Evolutionary conservation across 345 rosid genomes (phyloP), one percentile per base, ranked within the genome.

Genomic region (Gossypium australe): DNA sequence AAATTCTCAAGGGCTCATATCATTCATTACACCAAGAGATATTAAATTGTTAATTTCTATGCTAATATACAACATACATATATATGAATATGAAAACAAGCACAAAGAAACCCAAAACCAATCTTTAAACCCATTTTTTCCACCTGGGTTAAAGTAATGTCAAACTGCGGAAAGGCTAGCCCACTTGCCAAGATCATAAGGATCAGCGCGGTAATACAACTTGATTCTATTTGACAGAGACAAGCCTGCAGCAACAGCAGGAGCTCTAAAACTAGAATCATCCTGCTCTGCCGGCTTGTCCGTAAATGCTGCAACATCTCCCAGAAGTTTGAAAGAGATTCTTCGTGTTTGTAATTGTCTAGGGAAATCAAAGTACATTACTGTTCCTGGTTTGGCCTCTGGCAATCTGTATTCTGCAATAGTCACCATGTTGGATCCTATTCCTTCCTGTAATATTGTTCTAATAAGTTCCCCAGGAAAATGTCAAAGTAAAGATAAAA

Each of bases 151-250:
- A 60, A 11, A 60, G 41, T 20, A 34, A 20, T 11, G 49, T 90
- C 86, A 94, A 47, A 83, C 85, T 47, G 81, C 79, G 0, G 97
- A 87, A 61, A 92, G 97, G 68, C 89, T 90, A 61, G 92, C 94
- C 98, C 98, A 94, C 83, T 87, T 92, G 68, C 97, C 98, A 25
- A 88, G 85, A 48, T 94, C 97, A 24, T 83, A 83, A 59, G 96
- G 93, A 84, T 94, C 92, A 4, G 87, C 89, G 47, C 81, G 86
- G 82, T 94, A 87, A 78, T 86, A 89, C 45, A 90, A 78, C 85
- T 92, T 92, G 45, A 90, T 72, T 81, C 97, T 85, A 75, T 75
- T 90, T 13, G 86, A 80, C 82, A 92, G 78, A 34, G 98, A 92
- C 77, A 94, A 61, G 43, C 97, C 97, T 7, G 88, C 76, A 3